Evolutionary conservation across 495 filamentous ascomycete genomes (phyloP).

Genomic region (Daldinia grandis): DNA sequence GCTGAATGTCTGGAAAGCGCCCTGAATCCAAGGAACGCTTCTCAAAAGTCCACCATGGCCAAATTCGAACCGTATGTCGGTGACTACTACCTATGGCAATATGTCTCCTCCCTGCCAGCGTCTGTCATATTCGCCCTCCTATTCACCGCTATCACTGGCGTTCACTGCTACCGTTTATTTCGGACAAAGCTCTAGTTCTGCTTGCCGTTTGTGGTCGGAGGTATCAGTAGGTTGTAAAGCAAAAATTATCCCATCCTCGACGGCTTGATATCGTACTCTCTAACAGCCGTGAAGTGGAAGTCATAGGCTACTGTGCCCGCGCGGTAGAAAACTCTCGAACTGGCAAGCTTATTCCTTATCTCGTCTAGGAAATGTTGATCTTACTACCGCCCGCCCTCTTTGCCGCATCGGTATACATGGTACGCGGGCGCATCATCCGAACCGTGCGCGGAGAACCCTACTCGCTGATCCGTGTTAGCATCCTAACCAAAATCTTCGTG

Average conservation of each 20-base stretch:
- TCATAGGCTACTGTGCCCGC: slow-evolving; percentile 57
- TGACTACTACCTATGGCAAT: slow-evolving; percentile 57
- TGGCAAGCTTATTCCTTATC: slow-evolving; percentile 32
- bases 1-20: background rate
- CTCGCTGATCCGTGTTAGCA: slow-evolving; percentile 46
- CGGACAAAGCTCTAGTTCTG: slow-evolving; percentile 62
- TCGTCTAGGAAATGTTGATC: slow-evolving; percentile 41
- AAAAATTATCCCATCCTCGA: background rate
- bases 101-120: slow-evolving; percentile 58
- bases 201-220: slow-evolving; percentile 64
- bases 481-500: slow-evolving; percentile 58
- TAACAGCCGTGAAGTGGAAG: slow-evolving; percentile 51
- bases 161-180: slow-evolving; percentile 58
- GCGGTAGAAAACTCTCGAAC: slow-evolving; percentile 36
- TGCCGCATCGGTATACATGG: slow-evolving; percentile 58
- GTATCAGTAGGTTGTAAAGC: slow-evolving; percentile 53
- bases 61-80: slow-evolving; percentile 42
- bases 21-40: too few species aligned
- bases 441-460: slow-evolving; percentile 56
- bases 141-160: slow-evolving; percentile 53
- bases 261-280: background rate
- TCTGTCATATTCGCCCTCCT: slow-evolving; percentile 62
- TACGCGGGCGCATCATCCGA: slow-evolving; percentile 51
- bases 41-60: slow-evolving; percentile 12
- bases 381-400: slow-evolving; percentile 56